Percentiles rank a stretch among this genome's conserved stretches.
phyloP scores from a whole-genome alignment of 805 yeast genomes.

The Wickerhamomyces xylosicus region DNA sequence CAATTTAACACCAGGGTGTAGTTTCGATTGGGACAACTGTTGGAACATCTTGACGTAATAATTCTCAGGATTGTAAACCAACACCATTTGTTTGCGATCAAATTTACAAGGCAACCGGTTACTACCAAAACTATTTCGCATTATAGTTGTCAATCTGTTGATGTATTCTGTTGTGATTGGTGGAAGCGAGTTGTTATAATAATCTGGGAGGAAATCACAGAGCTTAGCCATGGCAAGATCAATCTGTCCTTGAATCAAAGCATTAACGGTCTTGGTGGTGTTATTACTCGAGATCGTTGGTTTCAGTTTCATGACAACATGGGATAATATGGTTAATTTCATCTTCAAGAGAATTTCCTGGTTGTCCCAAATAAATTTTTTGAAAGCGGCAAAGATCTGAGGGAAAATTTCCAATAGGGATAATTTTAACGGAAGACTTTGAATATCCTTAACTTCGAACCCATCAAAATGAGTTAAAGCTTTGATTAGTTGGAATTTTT shows the following conservation, averaged over 20 bases:
- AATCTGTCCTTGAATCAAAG: background rate
- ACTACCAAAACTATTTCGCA: slow-evolving; percentile 14
- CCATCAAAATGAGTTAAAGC: slow-evolving; percentile 6
- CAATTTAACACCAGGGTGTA: slow-evolving; percentile 5
- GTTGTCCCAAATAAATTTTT: slow-evolving; percentile 4
- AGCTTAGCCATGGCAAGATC: background rate
- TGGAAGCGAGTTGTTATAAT: slow-evolving; percentile 2
- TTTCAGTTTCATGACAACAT: slow-evolving; percentile 5
- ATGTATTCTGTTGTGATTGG: slow-evolving; percentile 7
- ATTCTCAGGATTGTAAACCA: background rate
- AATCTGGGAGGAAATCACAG: background rate
- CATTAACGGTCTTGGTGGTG: background rate
- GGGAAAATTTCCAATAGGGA: background rate
- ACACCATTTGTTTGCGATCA: slow-evolving; percentile 1
- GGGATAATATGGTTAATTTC: slow-evolving; percentile 2
- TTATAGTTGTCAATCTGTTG: slow-evolving; percentile 7
- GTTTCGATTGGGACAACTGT: background rate
- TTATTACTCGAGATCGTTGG: no score
- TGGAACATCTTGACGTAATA: background rate
- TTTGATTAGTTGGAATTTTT: slow-evolving; percentile 1
- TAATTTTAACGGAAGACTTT: slow-evolving; percentile 1
- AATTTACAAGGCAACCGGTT: slow-evolving; percentile 1
- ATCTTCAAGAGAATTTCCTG: background rate
- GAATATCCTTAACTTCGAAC: slow-evolving; percentile 7
- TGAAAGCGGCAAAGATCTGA: slow-evolving; percentile 1